Percentiles rank a stretch among this genome's conserved stretches.
Evolutionary conservation across 108 stramenopile species (phyloP).

Genomic region (Schizochytrium sp.): DNA sequence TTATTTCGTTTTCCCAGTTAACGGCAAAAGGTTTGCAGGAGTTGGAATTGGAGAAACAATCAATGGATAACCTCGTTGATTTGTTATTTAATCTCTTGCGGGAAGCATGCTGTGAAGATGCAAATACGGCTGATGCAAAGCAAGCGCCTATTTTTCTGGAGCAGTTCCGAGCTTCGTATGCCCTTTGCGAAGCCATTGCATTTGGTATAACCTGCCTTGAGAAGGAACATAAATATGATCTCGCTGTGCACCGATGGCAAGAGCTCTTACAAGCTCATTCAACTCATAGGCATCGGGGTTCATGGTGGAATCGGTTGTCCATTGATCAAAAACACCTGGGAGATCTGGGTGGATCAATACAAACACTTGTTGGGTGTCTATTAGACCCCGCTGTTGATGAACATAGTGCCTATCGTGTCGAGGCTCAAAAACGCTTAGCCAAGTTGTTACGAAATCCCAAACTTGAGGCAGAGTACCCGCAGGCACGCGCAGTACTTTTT

Average conservation of each 20-base stretch:
- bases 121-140: neutral
- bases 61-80: neutral
- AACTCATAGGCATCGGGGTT: neutral
- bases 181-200: neutral
- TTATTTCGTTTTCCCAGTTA: too few relatives aligned
- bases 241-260: neutral
- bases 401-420: neutral
- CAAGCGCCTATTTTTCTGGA: neutral
- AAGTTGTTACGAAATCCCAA: neutral
- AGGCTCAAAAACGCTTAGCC: neutral
- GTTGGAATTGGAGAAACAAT: too few relatives aligned
- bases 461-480: neutral
- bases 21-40: too few relatives aligned
- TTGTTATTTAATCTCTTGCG: neutral
- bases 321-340: conserved; percentile 23
- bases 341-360: neutral
- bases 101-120: neutral
- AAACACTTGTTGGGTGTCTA: neutral
- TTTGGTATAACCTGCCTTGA: neutral
- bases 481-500: neutral
- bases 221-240: neutral
- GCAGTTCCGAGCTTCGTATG: conserved; percentile 4
- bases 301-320: conserved; percentile 33
- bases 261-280: neutral
- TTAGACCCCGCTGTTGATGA: neutral